Percentiles rank a stretch among this genome's conserved stretches.
Evolutionary conservation across 805 yeast species (phyloP).

Genomic region (Nakazawaea peltata): DNA sequence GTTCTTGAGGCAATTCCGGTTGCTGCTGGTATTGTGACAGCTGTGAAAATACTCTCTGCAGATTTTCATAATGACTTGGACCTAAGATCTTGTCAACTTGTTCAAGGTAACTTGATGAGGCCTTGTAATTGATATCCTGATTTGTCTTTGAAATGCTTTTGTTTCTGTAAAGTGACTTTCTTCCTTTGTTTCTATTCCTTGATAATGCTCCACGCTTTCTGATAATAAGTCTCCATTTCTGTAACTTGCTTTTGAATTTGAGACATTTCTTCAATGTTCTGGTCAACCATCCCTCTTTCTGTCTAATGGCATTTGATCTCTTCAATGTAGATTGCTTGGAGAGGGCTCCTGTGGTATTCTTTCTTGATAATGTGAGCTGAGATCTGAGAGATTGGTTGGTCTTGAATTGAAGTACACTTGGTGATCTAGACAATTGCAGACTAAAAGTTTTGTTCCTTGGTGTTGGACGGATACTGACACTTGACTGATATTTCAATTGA

Average conservation of each 20-base stretch:
- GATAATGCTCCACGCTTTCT: not conserved
- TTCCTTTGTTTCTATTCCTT: not conserved
- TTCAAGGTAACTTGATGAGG: no score
- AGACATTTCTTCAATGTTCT: slow-evolving; percentile 1
- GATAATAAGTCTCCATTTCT: slow-evolving; percentile 6
- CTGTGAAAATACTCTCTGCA: not conserved
- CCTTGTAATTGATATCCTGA: no score
- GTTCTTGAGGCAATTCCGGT: not conserved
- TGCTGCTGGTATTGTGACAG: not conserved
- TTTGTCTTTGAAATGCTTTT: no score
- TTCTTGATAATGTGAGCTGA: not conserved
- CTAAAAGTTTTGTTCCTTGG: not conserved
- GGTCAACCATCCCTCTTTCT: slow-evolving; percentile 7
- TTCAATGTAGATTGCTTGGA: slow-evolving; percentile 6
- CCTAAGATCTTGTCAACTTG: no score
- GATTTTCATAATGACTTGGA: not conserved
- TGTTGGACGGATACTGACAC: not conserved
- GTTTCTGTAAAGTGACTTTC: not conserved
- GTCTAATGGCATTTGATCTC: slow-evolving; percentile 9
- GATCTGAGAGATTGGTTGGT: slow-evolving; percentile 2
- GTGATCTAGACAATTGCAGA: slow-evolving; percentile 2
- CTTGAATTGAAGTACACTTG: slow-evolving; percentile 2
- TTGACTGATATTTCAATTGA: no score
- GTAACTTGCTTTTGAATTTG: slow-evolving; percentile 1
- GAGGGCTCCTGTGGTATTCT: not conserved